Evolutionary conservation across 1,284 basidiomycete genomes (phyloP).

Genomic region (Sporisorium iseilematis-ciliati): DNA sequence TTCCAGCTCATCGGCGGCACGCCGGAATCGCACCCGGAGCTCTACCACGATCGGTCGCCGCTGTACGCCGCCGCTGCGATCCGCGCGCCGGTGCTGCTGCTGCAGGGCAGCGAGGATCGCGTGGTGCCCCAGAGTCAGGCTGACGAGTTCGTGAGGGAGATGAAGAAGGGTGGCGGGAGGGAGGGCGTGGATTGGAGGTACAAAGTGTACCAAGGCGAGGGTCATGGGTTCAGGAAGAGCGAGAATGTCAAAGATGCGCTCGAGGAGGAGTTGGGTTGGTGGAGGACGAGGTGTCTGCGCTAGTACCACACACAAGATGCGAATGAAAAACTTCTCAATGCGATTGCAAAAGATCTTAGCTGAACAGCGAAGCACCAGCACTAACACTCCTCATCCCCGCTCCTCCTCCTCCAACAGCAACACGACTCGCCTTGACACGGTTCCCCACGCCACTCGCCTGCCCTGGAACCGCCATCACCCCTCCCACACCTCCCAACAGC

Average conservation of each 20-base stretch:
- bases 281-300: conserved; percentile 15
- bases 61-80: conserved; percentile 74
- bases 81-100: conserved; percentile 73
- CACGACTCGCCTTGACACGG: conserved; percentile 31
- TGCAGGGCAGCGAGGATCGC: conserved; percentile 74
- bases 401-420: neutral
- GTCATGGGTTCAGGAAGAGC: conserved; percentile 45
- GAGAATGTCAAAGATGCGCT: conserved; percentile 39
- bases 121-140: conserved; percentile 76
- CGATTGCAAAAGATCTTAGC: neutral
- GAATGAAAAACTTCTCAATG: no score
- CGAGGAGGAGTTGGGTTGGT: conserved; percentile 40
- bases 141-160: conserved; percentile 66
- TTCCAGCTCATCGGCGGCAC: conserved; percentile 76
- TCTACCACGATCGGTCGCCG: conserved; percentile 74
- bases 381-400: neutral
- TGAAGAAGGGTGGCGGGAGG: conserved; percentile 32
- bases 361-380: conserved; percentile 6
- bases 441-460: conserved; percentile 28
- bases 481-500: neutral
- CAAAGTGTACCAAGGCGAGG: conserved; percentile 56
- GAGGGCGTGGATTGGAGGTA: conserved; percentile 42
- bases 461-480: conserved; percentile 13
- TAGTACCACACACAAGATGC: neutral
- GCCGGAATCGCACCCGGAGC: conserved; percentile 72